Percentiles rank a stretch among this genome's conserved stretches.
phyloP scores from a whole-genome alignment of 441 rosid genomes.

The Eruca vesicaria region DNA sequence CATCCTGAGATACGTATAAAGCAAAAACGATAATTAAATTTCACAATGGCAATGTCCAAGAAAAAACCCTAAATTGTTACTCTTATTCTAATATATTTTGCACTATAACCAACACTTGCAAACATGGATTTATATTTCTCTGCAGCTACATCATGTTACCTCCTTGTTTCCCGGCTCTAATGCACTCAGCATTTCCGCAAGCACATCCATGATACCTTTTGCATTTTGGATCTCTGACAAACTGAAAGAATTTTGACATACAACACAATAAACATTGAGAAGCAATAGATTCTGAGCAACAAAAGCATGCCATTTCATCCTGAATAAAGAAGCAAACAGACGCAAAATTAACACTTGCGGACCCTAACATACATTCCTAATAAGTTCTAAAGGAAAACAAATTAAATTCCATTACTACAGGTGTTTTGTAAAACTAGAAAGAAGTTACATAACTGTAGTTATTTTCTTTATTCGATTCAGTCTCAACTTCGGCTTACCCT shows the following conservation, averaged over 20 bases:
- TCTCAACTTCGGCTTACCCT: constrained; percentile 2
- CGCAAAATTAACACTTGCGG: neutral
- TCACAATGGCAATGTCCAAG: constrained; percentile 4
- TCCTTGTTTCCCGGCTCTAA: constrained; percentile 85
- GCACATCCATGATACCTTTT: constrained; percentile 96
- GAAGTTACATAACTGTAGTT: neutral
- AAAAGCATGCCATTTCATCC: constrained; percentile 14
- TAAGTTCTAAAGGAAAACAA: neutral
- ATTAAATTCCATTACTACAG: neutral
- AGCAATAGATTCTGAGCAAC: constrained; percentile 15
- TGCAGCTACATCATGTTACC: constrained; percentile 47
- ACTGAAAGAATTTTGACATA: constrained; percentile 46
- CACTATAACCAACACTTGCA: constrained; percentile 12
- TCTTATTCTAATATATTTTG: neutral
- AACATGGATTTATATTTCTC: constrained; percentile 7
- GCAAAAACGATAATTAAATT: neutral
- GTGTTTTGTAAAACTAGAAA: neutral
- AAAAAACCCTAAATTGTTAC: neutral
- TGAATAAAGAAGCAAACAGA: neutral
- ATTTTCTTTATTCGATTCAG: neutral
- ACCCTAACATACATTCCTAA: neutral
- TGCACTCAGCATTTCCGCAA: constrained; percentile 95
- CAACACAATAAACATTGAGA: constrained; percentile 6
- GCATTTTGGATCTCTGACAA: constrained; percentile 98
- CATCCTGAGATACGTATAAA: constrained; percentile 4